Base-by-base conservation (phyloP, 257 asterid species). In the Lithospermum erythrorhizon region DNA sequence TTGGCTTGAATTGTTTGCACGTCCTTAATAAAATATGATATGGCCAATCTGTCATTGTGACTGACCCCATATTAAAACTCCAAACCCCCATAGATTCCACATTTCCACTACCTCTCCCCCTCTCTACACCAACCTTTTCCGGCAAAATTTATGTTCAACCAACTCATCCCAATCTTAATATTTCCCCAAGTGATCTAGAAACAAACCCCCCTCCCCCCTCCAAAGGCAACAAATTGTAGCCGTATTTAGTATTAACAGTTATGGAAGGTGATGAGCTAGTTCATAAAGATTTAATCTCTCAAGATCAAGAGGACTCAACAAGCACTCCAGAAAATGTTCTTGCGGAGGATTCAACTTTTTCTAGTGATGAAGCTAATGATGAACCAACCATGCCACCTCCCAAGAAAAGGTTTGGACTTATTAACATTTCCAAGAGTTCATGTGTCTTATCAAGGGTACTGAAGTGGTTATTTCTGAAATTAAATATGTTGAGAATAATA, bases 21-120 rank as follows among this genome's bases (percentile, higher is more conserved):
- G 84, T 74, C 95, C 80, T 57, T 67, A 77, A 79, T 83, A 76
- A 83, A 83, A 67, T 69, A 35, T 67, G 61, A 61, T 20, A 62
- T 30, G 65, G 87, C 80, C 93, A 73, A 80, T 79, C 95, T 86
- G 95, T 83, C 89, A 72, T 66, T 72, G 68, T 79, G 78, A 78
- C 68, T 66, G 48, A 59, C 61, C 70, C 57, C 59, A 65, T 73
- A 71, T 75, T 55, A 58, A 65, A 74, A 71, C 63, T 76, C 76
- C 70, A 22, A 65, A 59, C 29, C 73, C 62, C 74, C 53, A 73
- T 45, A 73, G 66, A 67, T 65, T 75, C 68, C 83, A 74, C 76
- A 61, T 27, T 58, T 53, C 76, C 72, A 49, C 59, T 24, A 55
- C 68, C 53, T 72, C 79, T 52, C 72, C 68, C 53, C 70, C 79